Base-by-base conservation (phyloP, 2,329 filamentous ascomycete species). In the Hymenoscyphus fraxineus region DNA sequence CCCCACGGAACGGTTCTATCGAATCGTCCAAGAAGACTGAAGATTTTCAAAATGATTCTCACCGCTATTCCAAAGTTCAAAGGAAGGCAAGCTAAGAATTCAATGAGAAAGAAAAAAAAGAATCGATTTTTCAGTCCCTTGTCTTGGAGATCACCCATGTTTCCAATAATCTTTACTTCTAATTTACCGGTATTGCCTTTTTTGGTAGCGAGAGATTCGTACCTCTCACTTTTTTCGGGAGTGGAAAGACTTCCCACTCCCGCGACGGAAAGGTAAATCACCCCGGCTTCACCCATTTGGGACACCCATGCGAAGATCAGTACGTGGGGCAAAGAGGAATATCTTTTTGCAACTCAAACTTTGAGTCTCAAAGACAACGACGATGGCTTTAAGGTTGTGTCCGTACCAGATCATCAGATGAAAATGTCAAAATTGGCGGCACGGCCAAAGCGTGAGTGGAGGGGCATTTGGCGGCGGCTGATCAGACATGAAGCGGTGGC, bases 401-500 rank as follows among this genome's bases (percentile, higher is more conserved):
- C 44, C n/a, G 15, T n/a, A 51, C 12, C 22, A 22, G 44, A n/a
- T 19, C 7, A 51, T 5, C 22, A 22, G 44, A 51, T n/a, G 9
- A 51, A 51, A 51, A 51, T 19, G 44, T 12, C 12, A 19, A 12
- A 22, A 51, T 22, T 51, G 44, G 19, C 19, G 44, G 44, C 44
- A 19, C 22, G 44, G 44, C 44, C 44, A 51, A 10, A 51, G n/a
- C 7, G 44, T 51, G 19, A 22, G 10, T 51, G 19, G 44, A 10
- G 19, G 44, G 19, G 44, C n/a, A 27, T 51, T 12, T 35, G 27
- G 54, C 35, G 27, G 54, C 35, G 54, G 54, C 27, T 57, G 54
- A 57, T 57, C 19, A 19, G 32, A 38, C 16, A n/a, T 57, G 31
- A 27, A 57, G n/a, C 31, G 54, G 15, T 68, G 65, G 65, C 61